These are phyloP conservation scores for Populus deltoides DNA, from an alignment of 345 rosid genomes.

Conservation along the genomic window DNA sequence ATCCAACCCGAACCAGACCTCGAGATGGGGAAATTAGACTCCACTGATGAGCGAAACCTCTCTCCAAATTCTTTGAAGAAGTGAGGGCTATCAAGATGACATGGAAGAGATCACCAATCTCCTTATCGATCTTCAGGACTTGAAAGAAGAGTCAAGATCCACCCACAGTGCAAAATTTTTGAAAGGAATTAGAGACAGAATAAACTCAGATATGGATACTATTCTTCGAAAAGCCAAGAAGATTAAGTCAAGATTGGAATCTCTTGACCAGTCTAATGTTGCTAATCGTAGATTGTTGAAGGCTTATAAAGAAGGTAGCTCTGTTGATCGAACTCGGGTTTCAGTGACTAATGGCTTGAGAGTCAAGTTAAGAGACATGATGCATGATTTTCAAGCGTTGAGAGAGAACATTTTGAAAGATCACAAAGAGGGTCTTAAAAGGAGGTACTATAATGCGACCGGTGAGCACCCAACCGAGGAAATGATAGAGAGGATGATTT, in stretches of 20 bases:
- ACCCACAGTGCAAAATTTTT: constrained; percentile 20
- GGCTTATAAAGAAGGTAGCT: constrained; percentile 28
- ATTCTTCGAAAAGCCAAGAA: constrained; percentile 29
- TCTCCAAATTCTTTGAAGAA: constrained; percentile 19
- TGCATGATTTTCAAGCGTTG: constrained; percentile 28
- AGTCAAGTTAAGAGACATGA: constrained; percentile 23
- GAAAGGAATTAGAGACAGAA: constrained; percentile 27
- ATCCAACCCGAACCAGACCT: constrained; percentile 21
- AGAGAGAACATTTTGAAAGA: constrained; percentile 21
- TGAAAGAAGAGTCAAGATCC: constrained; percentile 23
- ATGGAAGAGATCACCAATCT: constrained; percentile 32
- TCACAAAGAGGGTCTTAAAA: constrained; percentile 24
- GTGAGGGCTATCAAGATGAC: constrained; percentile 18
- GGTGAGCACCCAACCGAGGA: constrained; percentile 27
- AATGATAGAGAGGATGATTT: constrained; percentile 24
- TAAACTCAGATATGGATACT: constrained; percentile 24
- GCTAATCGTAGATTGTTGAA: constrained; percentile 14
- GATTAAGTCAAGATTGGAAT: constrained; percentile 28
- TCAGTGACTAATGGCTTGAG: constrained; percentile 28
- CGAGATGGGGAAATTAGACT: constrained; percentile 26
- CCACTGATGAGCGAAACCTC: constrained; percentile 15
- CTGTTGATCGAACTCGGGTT: constrained; percentile 26
- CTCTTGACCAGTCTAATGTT: constrained; percentile 21
- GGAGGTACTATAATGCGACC: constrained; percentile 17
- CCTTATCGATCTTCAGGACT: constrained; percentile 19